These are phyloP conservation scores for Bromus sterilis DNA, from an alignment of 176 grass and related monocot species.

Conservation along the genomic window DNA sequence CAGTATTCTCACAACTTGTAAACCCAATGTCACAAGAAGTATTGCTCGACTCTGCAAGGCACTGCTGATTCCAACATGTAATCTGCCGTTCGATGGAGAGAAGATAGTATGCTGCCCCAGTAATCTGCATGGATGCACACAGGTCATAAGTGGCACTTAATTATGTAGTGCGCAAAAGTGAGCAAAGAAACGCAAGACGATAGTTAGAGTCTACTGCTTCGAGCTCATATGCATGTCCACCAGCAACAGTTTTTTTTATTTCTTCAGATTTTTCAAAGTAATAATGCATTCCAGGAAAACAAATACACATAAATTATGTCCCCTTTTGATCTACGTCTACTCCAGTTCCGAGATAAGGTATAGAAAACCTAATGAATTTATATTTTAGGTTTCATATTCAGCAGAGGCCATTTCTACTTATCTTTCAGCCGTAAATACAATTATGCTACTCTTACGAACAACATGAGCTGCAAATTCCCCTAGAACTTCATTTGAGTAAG, in stretches of 20 bases:
- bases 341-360: neutral
- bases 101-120: slow-evolving; percentile 79
- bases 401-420: neutral
- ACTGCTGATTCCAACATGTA: slow-evolving; percentile 78
- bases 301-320: neutral
- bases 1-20: slow-evolving; percentile 41
- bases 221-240: neutral
- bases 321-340: neutral
- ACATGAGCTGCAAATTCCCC: neutral
- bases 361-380: neutral
- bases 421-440: neutral
- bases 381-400: neutral
- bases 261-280: neutral
- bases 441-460: neutral
- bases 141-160: neutral
- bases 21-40: slow-evolving; percentile 24
- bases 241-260: neutral
- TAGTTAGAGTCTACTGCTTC: neutral
- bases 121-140: slow-evolving; percentile 44
- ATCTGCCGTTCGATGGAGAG: slow-evolving; percentile 77
- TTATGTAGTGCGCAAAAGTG: neutral
- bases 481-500: neutral
- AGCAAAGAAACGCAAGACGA: neutral
- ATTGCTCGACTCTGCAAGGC: neutral
- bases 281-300: neutral